Evolutionary conservation across 1,284 basidiomycete genomes (phyloP).

Genomic region (Ustilago nuda): DNA sequence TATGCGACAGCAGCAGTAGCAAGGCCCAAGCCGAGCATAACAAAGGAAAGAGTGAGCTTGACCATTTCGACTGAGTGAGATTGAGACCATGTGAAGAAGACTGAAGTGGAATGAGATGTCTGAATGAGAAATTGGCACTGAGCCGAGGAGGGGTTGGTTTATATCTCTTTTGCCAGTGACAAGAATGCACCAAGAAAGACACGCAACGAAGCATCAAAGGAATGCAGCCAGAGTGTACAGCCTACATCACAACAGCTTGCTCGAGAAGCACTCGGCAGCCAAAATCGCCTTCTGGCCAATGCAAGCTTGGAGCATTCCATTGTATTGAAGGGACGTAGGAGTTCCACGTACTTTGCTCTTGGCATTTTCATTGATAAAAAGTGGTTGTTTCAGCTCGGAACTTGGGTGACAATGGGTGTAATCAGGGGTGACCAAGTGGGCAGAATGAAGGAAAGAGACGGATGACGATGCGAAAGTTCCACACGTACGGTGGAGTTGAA

Average conservation of each 20-base stretch:
- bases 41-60: conserved; percentile 5
- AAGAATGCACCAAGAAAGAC: no score
- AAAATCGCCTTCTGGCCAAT: no score
- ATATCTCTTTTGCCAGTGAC: no score
- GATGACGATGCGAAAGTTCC: background rate
- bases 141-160: no score
- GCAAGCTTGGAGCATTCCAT: background rate
- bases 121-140: no score
- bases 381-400: background rate
- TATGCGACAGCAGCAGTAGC: background rate
- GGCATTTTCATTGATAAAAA: background rate
- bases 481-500: no score
- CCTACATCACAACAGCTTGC: no score
- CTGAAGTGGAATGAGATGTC: background rate
- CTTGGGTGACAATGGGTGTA: background rate
- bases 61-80: background rate
- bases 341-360: background rate
- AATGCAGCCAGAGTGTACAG: no score
- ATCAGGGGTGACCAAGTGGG: background rate
- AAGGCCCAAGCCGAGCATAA: background rate
- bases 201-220: no score
- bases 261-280: no score
- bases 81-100: background rate
- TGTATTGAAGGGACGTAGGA: background rate
- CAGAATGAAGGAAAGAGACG: background rate